phyloP scores from a whole-genome alignment of 257 asterid genomes.

The Solanum appendiculatum region DNA sequence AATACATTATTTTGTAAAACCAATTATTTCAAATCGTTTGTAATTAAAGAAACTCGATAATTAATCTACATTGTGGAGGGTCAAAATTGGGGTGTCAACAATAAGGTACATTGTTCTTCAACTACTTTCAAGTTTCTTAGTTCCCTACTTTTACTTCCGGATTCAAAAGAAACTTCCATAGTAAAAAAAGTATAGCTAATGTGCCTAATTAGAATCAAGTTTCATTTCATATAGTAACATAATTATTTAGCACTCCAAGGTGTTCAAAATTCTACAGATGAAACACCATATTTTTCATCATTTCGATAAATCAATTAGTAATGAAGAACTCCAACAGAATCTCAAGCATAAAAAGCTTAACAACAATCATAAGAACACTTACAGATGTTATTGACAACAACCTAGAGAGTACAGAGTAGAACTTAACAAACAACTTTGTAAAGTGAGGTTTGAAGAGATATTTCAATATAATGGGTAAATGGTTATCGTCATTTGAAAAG shows the following conservation, averaged over 20 bases:
- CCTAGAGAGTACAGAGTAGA: background rate
- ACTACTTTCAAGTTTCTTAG: background rate
- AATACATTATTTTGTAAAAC: too few species aligned
- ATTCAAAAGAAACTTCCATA: background rate
- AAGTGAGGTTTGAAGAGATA: background rate
- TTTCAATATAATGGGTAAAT: background rate
- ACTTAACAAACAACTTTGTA: background rate
- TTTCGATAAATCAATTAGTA: background rate
- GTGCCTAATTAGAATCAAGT: background rate
- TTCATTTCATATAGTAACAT: background rate
- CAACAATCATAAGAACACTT: background rate
- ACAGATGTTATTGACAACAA: background rate
- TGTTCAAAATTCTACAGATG: background rate
- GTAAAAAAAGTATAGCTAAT: too few species aligned
- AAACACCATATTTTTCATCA: background rate
- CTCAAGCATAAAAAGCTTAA: too few species aligned
- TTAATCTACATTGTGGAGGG: background rate
- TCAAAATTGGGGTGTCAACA: background rate
- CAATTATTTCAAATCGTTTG: background rate
- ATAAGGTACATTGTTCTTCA: background rate
- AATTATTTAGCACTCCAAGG: background rate
- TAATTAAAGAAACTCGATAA: background rate
- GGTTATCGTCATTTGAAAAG: background rate
- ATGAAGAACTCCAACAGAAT: background rate
- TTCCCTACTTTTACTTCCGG: background rate